phyloP scores from a whole-genome alignment of 495 filamentous ascomycete genomes.

The Penicillium salamii region DNA sequence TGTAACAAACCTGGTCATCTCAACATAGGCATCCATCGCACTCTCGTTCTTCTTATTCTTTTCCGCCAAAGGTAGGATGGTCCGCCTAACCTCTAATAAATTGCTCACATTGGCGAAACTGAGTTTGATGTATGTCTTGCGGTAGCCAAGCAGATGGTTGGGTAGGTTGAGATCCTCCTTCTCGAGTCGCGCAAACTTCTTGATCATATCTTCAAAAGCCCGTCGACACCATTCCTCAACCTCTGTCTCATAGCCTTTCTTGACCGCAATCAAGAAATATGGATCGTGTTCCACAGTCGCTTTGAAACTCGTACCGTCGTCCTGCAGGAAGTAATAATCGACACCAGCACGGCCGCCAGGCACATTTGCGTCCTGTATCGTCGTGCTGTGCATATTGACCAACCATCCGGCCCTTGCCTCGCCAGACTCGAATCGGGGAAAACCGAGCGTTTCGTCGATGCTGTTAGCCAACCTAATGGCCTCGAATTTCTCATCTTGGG shows the following conservation, averaged over 20 bases:
- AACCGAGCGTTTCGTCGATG: constrained; percentile 94
- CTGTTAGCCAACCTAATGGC: constrained; percentile 75
- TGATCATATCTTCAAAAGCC: constrained; percentile 80
- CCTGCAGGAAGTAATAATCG: constrained; percentile 96
- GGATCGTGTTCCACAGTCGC: constrained; percentile 95
- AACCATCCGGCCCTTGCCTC: constrained; percentile 87
- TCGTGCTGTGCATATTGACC: constrained; percentile 88
- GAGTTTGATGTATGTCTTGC: constrained; percentile 79
- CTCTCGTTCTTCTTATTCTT: constrained; percentile 93
- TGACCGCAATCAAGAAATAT: constrained; percentile 91
- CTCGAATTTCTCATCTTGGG: constrained; percentile 82
- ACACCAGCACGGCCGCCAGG: constrained; percentile 82
- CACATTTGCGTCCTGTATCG: constrained; percentile 78
- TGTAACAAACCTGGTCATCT: constrained; percentile 75
- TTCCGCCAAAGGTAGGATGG: constrained; percentile 87
- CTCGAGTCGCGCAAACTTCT: constrained; percentile 69
- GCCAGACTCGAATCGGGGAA: constrained; percentile 87
- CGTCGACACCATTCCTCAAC: constrained; percentile 94
- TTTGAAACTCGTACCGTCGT: constrained; percentile 91
- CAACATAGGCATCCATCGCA: constrained; percentile 97
- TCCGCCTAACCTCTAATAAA: constrained; percentile 75
- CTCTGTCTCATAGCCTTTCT: constrained; percentile 82
- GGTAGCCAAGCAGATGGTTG: constrained; percentile 91
- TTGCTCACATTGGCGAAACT: constrained; percentile 84
- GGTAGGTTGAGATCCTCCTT: constrained; percentile 96